A percentile compares a stretch with the other conserved stretches of the same genome.
Conservation (phyloP, 1,139 yeast species). For the Yamadazyma membranifaciens region DNA sequence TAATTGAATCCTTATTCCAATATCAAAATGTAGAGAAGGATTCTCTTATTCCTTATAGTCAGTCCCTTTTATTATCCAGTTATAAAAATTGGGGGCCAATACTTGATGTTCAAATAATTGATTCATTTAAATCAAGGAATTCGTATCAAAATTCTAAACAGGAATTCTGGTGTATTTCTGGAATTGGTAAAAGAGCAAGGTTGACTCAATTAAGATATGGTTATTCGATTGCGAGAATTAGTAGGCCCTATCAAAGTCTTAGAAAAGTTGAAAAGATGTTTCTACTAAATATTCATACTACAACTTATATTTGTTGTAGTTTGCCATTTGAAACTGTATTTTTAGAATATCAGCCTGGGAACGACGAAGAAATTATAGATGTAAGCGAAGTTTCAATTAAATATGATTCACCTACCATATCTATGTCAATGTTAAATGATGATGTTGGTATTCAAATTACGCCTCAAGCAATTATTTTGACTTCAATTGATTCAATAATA, state of each 20-base stretch:
- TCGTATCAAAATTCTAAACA: constrained; percentile 22
- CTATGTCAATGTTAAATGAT: constrained; percentile 7
- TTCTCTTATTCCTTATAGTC: constrained; percentile 16
- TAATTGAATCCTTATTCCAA: constrained; percentile 16
- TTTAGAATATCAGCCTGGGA: constrained; percentile 26
- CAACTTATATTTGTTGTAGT: constrained; percentile 31
- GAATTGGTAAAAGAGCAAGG: constrained; percentile 36
- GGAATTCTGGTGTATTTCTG: constrained; percentile 51
- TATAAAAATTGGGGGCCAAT: constrained; percentile 53
- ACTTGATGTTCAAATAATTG: constrained; percentile 38
- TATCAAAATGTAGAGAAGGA: constrained; percentile 10
- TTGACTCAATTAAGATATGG: constrained; percentile 43
- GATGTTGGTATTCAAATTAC: constrained; percentile 26
- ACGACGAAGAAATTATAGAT: constrained; percentile 23
- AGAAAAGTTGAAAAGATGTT: constrained; percentile 25
- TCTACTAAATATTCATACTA: constrained; percentile 16
- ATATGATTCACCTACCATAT: constrained; percentile 10
- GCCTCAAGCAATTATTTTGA: constrained; percentile 21
- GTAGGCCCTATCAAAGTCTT: constrained; percentile 28
- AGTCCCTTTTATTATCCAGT: constrained; percentile 15
- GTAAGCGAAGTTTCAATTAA: constrained; percentile 21
- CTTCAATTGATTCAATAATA: constrained; percentile 18
- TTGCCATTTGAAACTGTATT: constrained; percentile 39
- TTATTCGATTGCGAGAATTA: constrained; percentile 25
- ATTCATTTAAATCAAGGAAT: constrained; percentile 21